Evolutionary conservation across 1,284 basidiomycete species (phyloP), one percentile per base, ranked within the genome.

Genomic region (Boletus sp.): DNA sequence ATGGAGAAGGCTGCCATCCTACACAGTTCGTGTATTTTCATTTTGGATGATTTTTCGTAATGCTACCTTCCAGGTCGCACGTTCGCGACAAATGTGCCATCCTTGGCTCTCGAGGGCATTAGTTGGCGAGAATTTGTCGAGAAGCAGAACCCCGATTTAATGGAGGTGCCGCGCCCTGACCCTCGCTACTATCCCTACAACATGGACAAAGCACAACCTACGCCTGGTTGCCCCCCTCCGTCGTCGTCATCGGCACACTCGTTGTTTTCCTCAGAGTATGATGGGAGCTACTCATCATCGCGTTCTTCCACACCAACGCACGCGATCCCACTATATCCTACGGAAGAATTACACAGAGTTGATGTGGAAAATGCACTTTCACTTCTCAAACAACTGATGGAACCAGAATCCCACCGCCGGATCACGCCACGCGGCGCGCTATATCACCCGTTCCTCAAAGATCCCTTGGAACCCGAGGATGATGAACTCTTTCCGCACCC

Each of bases 1-100:
- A 92, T 97, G 81, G 94, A 95, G 65, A 84, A 80, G 59, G 81
- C 83, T 35, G 94, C 94, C 0, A 80, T 88, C 33, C 66, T 98
- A 42, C 95, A 99, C 67, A 94, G 94, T 96, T 61, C 60, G 87
- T 73, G 40, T 44, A 14, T 23, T 34, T 20, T 34, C 8, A 32
- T 52, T 46, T 39, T 22, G 34, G 52, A 49, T 47, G 50, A 46
- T 30, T 30, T 41, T 33, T 22, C 16, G 20, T 67, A 42, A 56
- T 46, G 13, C 14, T 35, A 22, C 46, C 41, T 44, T 39, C 23
- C 55, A 96, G 94, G 88, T 65, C 87, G 94, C 25, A 86, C 84
- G 2, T 88, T 96, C 56, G 73, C 85, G 12, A 88, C 88, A 17
- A 96, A 96, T 60, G 76, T 96, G 0, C 91, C 92, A 3, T 76